Evolutionary conservation across 768 basidiomycete species (phyloP), one percentile per base, ranked within the genome.

Genomic region (Boletellus ananas): DNA sequence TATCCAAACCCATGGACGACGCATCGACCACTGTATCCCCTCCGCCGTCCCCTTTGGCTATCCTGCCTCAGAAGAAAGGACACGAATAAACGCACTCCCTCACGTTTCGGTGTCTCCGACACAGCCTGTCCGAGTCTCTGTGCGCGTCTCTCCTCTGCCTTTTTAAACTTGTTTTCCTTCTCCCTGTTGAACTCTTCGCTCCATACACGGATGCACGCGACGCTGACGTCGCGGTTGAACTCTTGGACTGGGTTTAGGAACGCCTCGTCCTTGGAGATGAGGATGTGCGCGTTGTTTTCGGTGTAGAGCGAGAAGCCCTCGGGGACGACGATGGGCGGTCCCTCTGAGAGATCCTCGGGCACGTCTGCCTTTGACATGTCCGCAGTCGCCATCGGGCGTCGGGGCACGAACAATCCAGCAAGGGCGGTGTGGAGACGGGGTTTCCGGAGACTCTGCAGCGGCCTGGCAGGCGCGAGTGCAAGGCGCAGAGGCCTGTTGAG

Each of bases 231-330:
- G 34, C 96, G 79, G 71, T 99, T 99, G 76, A 96, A 99, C 68
- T 99, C 92, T 65, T 99, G 96, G 12, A 97, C 87, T 6, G 96
- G 95, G 64, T 99, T 99, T 52, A 98, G 71, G 68, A 99, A 99
- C 3, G 94, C 91, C 50, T 89, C 87, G 55, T 91, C 88, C 47
- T 71, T 71, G 40, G 70, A 75, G 47, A 94, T 74, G 48, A 96
- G 77, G 62, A 97, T 88, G 61, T 80, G 82, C 0, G 89, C 80
- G 3, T 79, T 83, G 66, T 90, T 91, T 71, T 93, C 90, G 9
- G 83, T 84, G 70, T 92, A 86, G 51, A 93, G 73, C 11, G 78
- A 80, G 68, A 82, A 88, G 18, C 88, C 90, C 51, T 84, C 81
- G 2, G 90, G 90, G 34, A 90, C 70, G 33, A 64, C 57, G 55